phyloP scores from a whole-genome alignment of 129 eudicot species.

The Smallanthus sonchifolius region DNA sequence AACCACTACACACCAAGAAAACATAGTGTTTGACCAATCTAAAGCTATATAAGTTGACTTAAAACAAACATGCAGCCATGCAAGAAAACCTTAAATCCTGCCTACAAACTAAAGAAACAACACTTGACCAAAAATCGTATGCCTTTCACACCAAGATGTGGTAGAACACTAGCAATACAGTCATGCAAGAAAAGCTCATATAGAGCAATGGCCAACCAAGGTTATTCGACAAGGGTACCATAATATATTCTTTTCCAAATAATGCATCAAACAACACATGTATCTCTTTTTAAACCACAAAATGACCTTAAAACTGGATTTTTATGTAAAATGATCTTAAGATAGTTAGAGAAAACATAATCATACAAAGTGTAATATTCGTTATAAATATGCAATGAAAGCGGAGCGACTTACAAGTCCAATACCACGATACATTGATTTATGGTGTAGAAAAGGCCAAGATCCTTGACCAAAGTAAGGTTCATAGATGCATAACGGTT shows the following conservation, averaged over 20 bases:
- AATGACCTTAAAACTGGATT: not conserved
- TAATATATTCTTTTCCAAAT: not conserved
- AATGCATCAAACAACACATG: not conserved
- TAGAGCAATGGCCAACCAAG: not conserved
- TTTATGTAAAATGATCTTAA: not conserved
- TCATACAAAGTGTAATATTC: not conserved
- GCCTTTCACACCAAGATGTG: not conserved
- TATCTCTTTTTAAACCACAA: not conserved
- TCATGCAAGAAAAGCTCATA: not conserved
- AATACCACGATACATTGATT: conserved; percentile 82
- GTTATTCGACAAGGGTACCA: not conserved
- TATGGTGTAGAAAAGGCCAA: conserved; percentile 87
- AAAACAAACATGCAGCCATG: not conserved
- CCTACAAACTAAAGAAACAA: not conserved
- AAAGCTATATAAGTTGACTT: not conserved
- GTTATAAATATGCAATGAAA: conserved; percentile 5
- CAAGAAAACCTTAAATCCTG: not conserved
- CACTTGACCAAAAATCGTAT: not conserved
- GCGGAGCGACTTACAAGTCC: conserved; percentile 64
- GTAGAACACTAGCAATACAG: not conserved
- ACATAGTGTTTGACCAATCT: not conserved
- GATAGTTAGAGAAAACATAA: not conserved
- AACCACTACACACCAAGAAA: not conserved
- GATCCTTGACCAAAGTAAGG: conserved; percentile 92
- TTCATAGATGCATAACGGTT: conserved; percentile 83